Evolutionary conservation across 306 rosid genomes (phyloP), one percentile per base, ranked within the genome.

Genomic region (Cicer chorassanicum): DNA sequence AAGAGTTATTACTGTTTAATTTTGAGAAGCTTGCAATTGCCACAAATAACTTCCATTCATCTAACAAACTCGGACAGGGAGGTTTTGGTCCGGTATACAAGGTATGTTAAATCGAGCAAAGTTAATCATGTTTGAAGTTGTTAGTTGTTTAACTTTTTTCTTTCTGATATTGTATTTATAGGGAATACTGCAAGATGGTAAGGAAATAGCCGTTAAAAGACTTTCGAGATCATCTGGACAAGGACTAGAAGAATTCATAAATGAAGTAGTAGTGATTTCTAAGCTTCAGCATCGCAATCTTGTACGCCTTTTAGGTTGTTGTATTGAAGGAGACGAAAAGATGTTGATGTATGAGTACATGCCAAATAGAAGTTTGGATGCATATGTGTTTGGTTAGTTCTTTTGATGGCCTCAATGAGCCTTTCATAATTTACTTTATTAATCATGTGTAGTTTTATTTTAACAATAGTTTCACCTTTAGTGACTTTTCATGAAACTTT

Each of bases 221-320:
- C 81, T 82, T 16, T 82, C 83, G 0, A 74, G 21, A 68, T 62
- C 57, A 15, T 78, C 83, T 6, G 70, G 80, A 9, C 86, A 82
- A 68, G 86, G 86, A n/a, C 38, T 46, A 55, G 77, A 51, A 70
- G 84, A 81, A 70, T 81, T 75, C 73, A 69, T 53, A 74, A 81
- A 81, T 19, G 81, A 81, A 63, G 81, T 81, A 1, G 40, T 36
- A 1, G 64, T 81, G 42, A 70, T 81, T 69, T 81, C 81, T 41
- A 70, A 75, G 81, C 81, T 75, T 69, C 84, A 81, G 36, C 84
- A 81, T n/a, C 74, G 81, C 16, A 81, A 81, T 53, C 84, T 81
- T 70, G 84, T 81, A 6, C 75, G 36, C 15, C 84, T 81, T 15
- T 16, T 74, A 7, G 84, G 84, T 8, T 80, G 72, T 8, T 80